Evolutionary conservation across 331 rosid species (phyloP), one percentile per base, ranked within the genome.

Genomic region (Quercus lobata): DNA sequence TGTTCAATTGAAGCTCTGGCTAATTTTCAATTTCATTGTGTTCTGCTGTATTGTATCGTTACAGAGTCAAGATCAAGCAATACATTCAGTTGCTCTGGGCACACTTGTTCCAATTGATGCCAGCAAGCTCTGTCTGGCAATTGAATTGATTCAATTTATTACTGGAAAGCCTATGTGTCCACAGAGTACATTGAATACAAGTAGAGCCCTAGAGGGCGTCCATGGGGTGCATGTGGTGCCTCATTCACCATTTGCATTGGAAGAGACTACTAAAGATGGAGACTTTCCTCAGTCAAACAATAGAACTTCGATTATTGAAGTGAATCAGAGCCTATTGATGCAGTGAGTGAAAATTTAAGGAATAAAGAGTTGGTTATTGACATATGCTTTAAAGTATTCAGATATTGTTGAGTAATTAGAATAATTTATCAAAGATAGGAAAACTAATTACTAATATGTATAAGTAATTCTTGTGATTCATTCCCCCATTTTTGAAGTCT

Each of bases 81-180:
- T 52, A 72, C 4, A 71, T 80, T 85, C 84, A 88, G 72, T 70
- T 76, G 69, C 61, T 77, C 60, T 37, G 72, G 54, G 73, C 79
- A 74, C 71, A 19, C 72, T 81, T 60, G 75, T 69, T 83, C 80
- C 86, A 74, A 68, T 74, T 77, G 74, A 83, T 88, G 87, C 97
- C 97, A 86, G 97, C 97, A 88, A 82, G 57, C 54, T 44, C 75
- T 88, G 89, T 97, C 90, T 94, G 97, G 97, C 78, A 81, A 81
- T 84, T 65, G 80, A 82, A 72, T 80, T 80, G 77, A 49, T 75
- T 19, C 82, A 76, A 76, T 65, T 66, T 74, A 55, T 72, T 71
- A 15, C 79, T 71, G 80, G 57, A 57, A 74, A 24, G 56, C 49
- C 84, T 75, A 95, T 91, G 98, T 76, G 79, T 86, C 89, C 84